phyloP scores from a whole-genome alignment of 306 rosid genomes.

The Astragalus glycyphyllos region DNA sequence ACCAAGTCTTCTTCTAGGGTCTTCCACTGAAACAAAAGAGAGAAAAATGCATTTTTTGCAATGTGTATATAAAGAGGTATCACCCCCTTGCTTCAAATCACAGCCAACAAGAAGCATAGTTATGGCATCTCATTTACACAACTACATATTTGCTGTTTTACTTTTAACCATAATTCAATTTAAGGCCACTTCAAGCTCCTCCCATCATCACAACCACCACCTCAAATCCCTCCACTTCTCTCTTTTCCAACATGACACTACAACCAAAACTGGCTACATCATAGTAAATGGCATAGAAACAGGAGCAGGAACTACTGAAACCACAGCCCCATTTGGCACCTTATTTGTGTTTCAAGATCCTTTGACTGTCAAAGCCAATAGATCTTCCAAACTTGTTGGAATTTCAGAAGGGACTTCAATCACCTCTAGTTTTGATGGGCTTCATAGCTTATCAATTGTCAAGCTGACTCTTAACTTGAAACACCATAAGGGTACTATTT shows the following conservation, averaged over 20 bases:
- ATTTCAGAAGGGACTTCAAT: constrained; percentile 68
- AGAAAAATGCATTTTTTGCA: background rate
- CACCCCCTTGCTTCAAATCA: background rate
- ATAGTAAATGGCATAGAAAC: constrained; percentile 62
- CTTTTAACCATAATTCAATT: constrained; percentile 38
- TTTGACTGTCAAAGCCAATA: constrained; percentile 51
- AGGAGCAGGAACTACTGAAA: constrained; percentile 48
- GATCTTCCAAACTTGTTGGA: constrained; percentile 62
- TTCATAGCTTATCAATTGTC: constrained; percentile 64
- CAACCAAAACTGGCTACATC: constrained; percentile 71
- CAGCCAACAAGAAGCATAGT: background rate
- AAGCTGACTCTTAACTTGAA: constrained; percentile 62
- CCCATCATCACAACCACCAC: constrained; percentile 36
- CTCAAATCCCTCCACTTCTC: constrained; percentile 70
- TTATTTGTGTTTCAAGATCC: constrained; percentile 69
- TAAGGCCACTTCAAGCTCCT: constrained; percentile 34
- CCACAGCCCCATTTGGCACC: constrained; percentile 73
- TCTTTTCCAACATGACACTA: constrained; percentile 72
- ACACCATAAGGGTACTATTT: constrained; percentile 60
- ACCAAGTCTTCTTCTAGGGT: too few relatives aligned
- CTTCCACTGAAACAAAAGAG: background rate
- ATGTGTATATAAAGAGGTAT: background rate
- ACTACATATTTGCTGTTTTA: constrained; percentile 30
- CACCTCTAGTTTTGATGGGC: constrained; percentile 74
- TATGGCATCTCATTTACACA: constrained; percentile 31